Evolutionary conservation across 768 basidiomycete species (phyloP), one percentile per base, ranked within the genome.

Genomic region (Lactifluus volemus): DNA sequence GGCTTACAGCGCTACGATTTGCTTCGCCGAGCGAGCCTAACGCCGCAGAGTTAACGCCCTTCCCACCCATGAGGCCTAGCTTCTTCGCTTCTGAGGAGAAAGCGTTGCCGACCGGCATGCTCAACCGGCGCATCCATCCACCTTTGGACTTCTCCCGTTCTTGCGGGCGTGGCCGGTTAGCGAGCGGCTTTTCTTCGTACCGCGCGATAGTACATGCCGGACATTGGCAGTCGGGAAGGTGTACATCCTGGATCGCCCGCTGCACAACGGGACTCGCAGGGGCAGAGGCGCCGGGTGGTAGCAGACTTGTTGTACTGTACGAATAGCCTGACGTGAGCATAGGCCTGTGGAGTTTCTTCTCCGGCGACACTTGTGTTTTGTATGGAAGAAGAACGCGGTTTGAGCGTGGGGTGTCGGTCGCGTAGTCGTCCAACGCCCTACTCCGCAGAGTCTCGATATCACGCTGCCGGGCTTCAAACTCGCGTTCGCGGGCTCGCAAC

Each of bases 91-190:
- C 85, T 29, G 81, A 72, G 6, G 78, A 79, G 68, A 89, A 84
- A 39, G 83, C 81, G 49, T 77, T 77, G 47, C 67, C 74, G 5
- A 77, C 79, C 1, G 88, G 88, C 85, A 90, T 88, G 66, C 89
- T 90, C 60, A 91, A 69, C 57, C 88, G 76, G 21, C 88, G 75
- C 63, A 90, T 87, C 89, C 89, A 90, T 0, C 86, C 81, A 59
- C 80, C 86, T 9, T 83, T 76, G 66, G 84, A 84, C 55, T 83
- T 80, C 47, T 79, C 70, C 34, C 78, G 80, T n/a, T 75, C 74
- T 15, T 76, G 76, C 29, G 77, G 76, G 15, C 76, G 76, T 30
- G 76, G 76, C 11, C 76, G 75, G 34, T 77, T 68, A 58, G 77
- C 74, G 25, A 72, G 69, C 47, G 69, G 63, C 19, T 69, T 61